phyloP scores from a whole-genome alignment of 768 basidiomycete species.

The Porphyrellus cyaneotinctus region DNA sequence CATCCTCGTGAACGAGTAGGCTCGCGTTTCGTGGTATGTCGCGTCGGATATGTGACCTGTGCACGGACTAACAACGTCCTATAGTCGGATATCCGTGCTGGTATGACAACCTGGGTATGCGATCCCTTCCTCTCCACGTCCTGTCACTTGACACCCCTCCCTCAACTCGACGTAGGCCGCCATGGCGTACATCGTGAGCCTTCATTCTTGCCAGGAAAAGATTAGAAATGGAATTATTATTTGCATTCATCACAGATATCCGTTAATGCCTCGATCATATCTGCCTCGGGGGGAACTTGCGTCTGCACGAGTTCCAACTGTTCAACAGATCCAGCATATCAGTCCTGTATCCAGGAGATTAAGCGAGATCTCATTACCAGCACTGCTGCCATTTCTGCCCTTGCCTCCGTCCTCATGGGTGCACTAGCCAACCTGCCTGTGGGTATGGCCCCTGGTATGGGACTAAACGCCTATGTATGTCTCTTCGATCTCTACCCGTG shows the following conservation, averaged over 20 bases:
- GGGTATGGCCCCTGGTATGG: slow-evolving; percentile 84
- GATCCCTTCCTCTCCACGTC: neutral
- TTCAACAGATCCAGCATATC: slow-evolving; percentile 47
- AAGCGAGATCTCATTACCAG: slow-evolving; percentile 77
- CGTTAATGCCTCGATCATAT: slow-evolving; percentile 78
- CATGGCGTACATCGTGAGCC: slow-evolving; percentile 78
- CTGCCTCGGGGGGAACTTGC: slow-evolving; percentile 77
- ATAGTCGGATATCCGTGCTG: slow-evolving; percentile 75
- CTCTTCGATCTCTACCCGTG: neutral
- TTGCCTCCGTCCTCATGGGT: slow-evolving; percentile 81
- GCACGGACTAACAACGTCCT: slow-evolving; percentile 5
- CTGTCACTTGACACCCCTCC: slow-evolving; percentile 1
- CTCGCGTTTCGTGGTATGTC: slow-evolving; percentile 52
- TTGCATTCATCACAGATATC: slow-evolving; percentile 50
- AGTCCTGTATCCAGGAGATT: slow-evolving; percentile 55
- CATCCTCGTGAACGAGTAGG: slow-evolving; percentile 58
- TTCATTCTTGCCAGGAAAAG: neutral
- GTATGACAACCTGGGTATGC: slow-evolving; percentile 76
- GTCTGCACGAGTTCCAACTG: slow-evolving; percentile 66
- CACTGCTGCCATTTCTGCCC: slow-evolving; percentile 72
- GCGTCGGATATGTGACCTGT: slow-evolving; percentile 14
- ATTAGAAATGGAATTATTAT: neutral
- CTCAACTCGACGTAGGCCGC: slow-evolving; percentile 45
- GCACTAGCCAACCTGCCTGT: slow-evolving; percentile 82
- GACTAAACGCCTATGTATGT: slow-evolving; percentile 71